phyloP scores from a whole-genome alignment of 2,329 filamentous ascomycete species.

The Gnomoniopsis smithogilvyi region DNA sequence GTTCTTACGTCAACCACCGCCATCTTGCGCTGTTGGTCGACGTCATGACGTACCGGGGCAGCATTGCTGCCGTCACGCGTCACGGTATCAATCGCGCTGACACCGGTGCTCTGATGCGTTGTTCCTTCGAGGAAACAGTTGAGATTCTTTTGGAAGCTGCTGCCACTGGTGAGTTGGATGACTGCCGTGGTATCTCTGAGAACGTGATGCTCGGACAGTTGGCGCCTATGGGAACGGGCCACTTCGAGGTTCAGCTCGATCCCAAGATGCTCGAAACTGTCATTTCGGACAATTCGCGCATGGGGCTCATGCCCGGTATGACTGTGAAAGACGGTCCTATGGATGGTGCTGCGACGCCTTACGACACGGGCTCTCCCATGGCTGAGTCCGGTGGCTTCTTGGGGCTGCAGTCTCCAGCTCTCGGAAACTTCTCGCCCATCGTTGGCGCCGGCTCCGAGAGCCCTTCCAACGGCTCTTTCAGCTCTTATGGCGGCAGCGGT shows the following conservation, averaged over 20 bases:
- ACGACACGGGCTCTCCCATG: slow-evolving; percentile 83
- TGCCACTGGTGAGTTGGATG: slow-evolving; percentile 90
- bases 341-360: slow-evolving; percentile 88
- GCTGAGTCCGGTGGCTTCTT: slow-evolving; percentile 63
- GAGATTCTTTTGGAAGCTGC: slow-evolving; percentile 97
- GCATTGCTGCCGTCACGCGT: slow-evolving; percentile 92
- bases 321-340: slow-evolving; percentile 71
- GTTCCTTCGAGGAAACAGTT: slow-evolving; percentile 98
- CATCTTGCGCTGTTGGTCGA: slow-evolving; percentile 94
- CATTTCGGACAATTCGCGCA: slow-evolving; percentile 86
- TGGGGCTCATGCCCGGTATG: slow-evolving; percentile 77
- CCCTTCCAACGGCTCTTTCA: slow-evolving; percentile 50
- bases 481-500: slow-evolving; percentile 22
- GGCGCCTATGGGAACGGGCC: slow-evolving; percentile 94
- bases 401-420: slow-evolving; percentile 60
- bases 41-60: slow-evolving; percentile 95
- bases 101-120: slow-evolving; percentile 97
- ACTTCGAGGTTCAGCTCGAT: slow-evolving; percentile 91
- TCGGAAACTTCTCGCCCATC: slow-evolving; percentile 73
- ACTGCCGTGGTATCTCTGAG: slow-evolving; percentile 96
- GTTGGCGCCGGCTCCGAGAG: slow-evolving; percentile 70
- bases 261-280: slow-evolving; percentile 94
- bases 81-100: slow-evolving; percentile 98
- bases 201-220: slow-evolving; percentile 98
- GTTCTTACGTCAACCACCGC: slow-evolving; percentile 98